These are phyloP conservation scores for Henckelia pumila DNA, from an alignment of 257 asterid genomes.

Conservation along the genomic window DNA sequence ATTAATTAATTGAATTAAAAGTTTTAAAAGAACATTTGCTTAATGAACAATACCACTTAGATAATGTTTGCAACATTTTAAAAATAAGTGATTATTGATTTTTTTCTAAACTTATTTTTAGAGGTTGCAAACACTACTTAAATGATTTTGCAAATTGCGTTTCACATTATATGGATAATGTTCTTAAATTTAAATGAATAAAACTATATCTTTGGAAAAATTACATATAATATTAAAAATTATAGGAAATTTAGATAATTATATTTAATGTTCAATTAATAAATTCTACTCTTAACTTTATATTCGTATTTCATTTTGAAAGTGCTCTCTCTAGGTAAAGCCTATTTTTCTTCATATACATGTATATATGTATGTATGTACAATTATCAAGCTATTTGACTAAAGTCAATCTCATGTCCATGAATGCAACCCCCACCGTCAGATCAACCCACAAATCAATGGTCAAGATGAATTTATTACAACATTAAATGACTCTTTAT, in stretches of 20 bases:
- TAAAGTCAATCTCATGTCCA: background rate
- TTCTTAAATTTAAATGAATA: background rate
- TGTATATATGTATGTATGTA: no score
- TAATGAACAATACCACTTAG: no score
- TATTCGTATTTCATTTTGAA: background rate
- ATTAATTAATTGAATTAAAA: no score
- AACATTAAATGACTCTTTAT: constrained; percentile 39
- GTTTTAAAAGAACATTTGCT: no score
- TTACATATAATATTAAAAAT: background rate
- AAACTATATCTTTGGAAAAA: no score
- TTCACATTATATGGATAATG: no score
- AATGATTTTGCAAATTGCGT: no score
- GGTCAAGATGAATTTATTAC: constrained; percentile 27
- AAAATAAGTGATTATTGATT: no score
- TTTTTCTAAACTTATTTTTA: no score
- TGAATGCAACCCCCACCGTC: constrained; percentile 18
- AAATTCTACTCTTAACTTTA: background rate
- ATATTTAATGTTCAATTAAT: background rate
- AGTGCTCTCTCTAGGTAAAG: background rate
- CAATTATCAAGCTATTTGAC: background rate
- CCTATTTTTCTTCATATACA: no score
- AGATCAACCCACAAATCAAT: constrained; percentile 27
- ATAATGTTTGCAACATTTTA: no score
- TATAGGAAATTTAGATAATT: background rate
- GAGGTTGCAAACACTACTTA: no score